A percentile compares a stretch with the other conserved stretches of the same genome.
Evolutionary conservation across 2,329 filamentous ascomycete genomes (phyloP).

Genomic region (Hawksworthiomyces lignivorus): DNA sequence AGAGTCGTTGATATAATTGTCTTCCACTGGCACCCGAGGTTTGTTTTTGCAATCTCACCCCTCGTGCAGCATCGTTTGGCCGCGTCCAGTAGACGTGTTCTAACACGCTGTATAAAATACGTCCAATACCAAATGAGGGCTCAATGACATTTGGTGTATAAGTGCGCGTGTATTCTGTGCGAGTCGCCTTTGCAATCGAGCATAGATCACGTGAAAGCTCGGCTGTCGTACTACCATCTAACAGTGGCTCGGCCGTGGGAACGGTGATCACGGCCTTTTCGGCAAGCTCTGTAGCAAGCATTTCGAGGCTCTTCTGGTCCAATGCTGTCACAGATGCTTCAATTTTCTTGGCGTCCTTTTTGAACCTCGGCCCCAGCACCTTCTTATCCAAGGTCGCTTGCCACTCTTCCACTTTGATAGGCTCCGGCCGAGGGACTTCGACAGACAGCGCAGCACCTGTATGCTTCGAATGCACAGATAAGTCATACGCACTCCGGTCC

Average conservation of each 20-base stretch:
- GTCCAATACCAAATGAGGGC: constrained; percentile 93
- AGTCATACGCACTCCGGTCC: constrained; percentile 79
- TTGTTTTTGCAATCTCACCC: constrained; percentile 70
- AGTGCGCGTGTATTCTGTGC: constrained; percentile 76
- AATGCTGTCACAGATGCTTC: constrained; percentile 70
- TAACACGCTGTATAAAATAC: constrained; percentile 86
- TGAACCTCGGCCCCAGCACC: constrained; percentile 91
- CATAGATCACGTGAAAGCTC: constrained; percentile 74
- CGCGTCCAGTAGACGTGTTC: constrained; percentile 96
- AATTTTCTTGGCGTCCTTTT: constrained; percentile 84
- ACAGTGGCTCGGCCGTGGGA: too few species aligned
- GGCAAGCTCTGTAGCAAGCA: constrained; percentile 68
- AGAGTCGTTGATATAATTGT: too few species aligned
- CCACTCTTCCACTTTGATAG: constrained; percentile 79
- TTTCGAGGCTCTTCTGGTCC: constrained; percentile 73
- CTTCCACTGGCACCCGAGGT: too few species aligned
- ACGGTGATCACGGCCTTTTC: constrained; percentile 64
- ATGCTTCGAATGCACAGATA: constrained; percentile 87
- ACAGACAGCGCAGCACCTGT: constrained; percentile 80
- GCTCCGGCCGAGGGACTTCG: constrained; percentile 72
- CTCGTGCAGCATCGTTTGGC: constrained; percentile 61
- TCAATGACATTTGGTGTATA: constrained; percentile 96
- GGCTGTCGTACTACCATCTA: too few species aligned
- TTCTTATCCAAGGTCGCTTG: constrained; percentile 85
- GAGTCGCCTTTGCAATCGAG: constrained; percentile 73